Percentiles rank a stretch among this genome's conserved stretches.
Evolutionary conservation across 108 stramenopile species (phyloP).

Genomic region (Asterionellopsis glacialis): DNA sequence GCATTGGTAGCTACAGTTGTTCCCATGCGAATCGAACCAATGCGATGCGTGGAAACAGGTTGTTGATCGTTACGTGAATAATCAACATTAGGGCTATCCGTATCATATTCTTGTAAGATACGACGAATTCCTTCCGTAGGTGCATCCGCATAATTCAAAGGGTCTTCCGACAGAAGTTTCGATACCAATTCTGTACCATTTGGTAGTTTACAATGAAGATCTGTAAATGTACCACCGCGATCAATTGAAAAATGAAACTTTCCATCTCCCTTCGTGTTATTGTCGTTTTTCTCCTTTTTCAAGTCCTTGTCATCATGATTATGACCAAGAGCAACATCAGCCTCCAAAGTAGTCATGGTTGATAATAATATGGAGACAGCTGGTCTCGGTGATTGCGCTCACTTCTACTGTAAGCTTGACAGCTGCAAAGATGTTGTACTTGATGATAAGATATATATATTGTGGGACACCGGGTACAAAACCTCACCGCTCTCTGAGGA

Average conservation of each 20-base stretch:
- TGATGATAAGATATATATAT: too few species aligned
- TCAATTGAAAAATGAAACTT: slow-evolving; percentile 93
- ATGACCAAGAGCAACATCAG: too few species aligned
- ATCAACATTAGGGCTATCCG: not conserved
- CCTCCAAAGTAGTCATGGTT: too few species aligned
- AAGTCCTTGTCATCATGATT: too few species aligned
- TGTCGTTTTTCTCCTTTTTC: too few species aligned
- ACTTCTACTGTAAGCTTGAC: too few species aligned
- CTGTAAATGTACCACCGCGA: slow-evolving; percentile 98
- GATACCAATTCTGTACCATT: slow-evolving; percentile 56
- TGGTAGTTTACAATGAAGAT: slow-evolving; percentile 78
- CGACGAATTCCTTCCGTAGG: slow-evolving; percentile 97
- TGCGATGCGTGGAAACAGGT: slow-evolving; percentile 62
- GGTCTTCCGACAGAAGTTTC: slow-evolving; percentile 94
- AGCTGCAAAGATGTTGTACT: too few species aligned
- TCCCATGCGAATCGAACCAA: slow-evolving; percentile 94
- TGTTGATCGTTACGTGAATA: slow-evolving; percentile 71
- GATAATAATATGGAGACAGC: too few species aligned
- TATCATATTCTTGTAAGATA: slow-evolving; percentile 77
- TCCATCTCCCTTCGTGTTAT: slow-evolving; percentile 35
- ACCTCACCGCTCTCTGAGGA: too few species aligned
- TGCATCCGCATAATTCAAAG: slow-evolving; percentile 91
- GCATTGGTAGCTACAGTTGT: slow-evolving; percentile 98
- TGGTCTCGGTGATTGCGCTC: too few species aligned
- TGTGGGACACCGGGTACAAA: too few species aligned